Percentiles rank a stretch among this genome's conserved stretches.
Conservation (phyloP, 129 eudicot genomes). For the Calendula officinalis region DNA sequence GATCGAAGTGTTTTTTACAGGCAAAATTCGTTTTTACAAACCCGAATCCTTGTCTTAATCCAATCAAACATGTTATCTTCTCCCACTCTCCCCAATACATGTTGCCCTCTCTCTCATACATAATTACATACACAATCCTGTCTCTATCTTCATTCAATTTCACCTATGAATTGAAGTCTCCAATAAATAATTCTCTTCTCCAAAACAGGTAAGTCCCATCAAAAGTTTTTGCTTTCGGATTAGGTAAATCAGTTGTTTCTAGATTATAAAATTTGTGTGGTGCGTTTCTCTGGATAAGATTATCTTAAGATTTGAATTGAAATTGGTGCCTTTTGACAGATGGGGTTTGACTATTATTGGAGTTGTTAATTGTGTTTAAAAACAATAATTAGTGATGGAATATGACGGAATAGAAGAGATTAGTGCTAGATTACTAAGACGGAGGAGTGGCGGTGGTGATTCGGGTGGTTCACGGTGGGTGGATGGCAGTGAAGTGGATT, state of each 20-base stretch:
- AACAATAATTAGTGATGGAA: constrained; percentile 31
- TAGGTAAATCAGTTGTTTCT: constrained; percentile 6
- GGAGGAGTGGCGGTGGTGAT: constrained; percentile 48
- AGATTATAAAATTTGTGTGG: background rate
- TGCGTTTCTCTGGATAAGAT: no score
- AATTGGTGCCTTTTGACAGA: no score
- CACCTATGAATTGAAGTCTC: background rate
- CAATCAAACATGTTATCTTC: constrained; percentile 20
- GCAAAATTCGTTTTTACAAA: constrained; percentile 1
- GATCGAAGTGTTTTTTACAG: background rate
- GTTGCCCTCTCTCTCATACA: constrained; percentile 8
- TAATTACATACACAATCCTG: constrained; percentile 3
- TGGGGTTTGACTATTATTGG: no score
- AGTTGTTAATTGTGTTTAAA: no score
- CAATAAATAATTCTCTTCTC: background rate
- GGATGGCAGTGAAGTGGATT: constrained; percentile 97
- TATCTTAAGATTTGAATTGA: no score
- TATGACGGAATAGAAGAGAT: constrained; percentile 71
- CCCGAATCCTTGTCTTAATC: constrained; percentile 25
- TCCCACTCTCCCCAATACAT: constrained; percentile 23
- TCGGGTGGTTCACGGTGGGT: constrained; percentile 68
- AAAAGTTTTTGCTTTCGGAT: constrained; percentile 9
- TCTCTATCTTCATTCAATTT: background rate
- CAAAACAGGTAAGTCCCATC: background rate
- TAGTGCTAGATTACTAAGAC: constrained; percentile 53